Conservation (phyloP, 495 filamentous ascomycete genomes). For the Cercophora newfieldiana region DNA sequence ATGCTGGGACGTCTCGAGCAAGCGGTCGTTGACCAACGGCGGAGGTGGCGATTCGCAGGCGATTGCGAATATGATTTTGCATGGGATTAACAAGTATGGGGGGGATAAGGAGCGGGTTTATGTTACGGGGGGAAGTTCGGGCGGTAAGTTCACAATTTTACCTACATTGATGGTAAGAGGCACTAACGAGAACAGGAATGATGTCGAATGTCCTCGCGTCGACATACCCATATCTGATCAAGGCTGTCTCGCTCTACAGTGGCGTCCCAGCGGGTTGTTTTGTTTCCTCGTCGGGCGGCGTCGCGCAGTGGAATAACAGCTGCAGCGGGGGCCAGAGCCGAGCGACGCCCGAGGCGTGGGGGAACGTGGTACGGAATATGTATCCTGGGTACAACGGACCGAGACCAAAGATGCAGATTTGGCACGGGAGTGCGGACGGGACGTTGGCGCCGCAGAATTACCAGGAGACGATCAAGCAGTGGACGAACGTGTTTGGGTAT, state of each 20-base stretch:
- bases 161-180: neutral
- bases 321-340: constrained; percentile 43
- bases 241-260: constrained; percentile 54
- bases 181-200: constrained; percentile 11
- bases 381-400: constrained; percentile 49
- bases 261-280: constrained; percentile 64
- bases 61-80: constrained; percentile 46
- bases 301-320: constrained; percentile 45
- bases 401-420: constrained; percentile 58
- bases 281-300: constrained; percentile 35
- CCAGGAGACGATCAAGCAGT: constrained; percentile 52
- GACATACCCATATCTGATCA: constrained; percentile 58
- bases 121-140: constrained; percentile 42
- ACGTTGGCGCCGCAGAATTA: constrained; percentile 50
- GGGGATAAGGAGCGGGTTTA: constrained; percentile 36
- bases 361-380: constrained; percentile 45
- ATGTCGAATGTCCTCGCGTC: constrained; percentile 55
- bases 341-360: constrained; percentile 45
- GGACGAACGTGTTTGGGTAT: constrained; percentile 51
- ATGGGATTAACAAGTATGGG: constrained; percentile 37
- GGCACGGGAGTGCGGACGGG: constrained; percentile 50
- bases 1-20: constrained; percentile 62
- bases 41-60: constrained; percentile 44
- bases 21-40: constrained; percentile 37
- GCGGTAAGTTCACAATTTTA: constrained; percentile 40